Evolutionary conservation across 371 early-diverging fungal genomes (phyloP).

Genomic region (Mortierella sp.): DNA sequence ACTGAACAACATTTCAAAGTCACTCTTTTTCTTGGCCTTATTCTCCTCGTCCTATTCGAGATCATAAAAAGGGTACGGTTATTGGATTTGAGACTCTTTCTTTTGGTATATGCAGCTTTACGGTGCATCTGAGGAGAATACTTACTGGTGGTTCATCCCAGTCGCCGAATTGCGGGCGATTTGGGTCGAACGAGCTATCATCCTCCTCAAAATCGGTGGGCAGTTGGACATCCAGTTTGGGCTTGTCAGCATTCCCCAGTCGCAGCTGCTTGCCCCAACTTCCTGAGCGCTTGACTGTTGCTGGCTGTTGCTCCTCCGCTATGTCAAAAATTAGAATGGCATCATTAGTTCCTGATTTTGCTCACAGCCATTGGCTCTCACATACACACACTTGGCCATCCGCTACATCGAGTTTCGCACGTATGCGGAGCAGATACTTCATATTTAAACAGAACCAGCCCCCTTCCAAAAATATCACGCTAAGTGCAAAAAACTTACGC

Average conservation of each 20-base stretch:
- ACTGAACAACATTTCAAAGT: conserved; percentile 72
- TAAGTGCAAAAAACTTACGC: conserved; percentile 23
- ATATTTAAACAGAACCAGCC: conserved; percentile 10
- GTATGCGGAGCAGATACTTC: background rate
- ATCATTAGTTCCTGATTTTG: conserved; percentile 6
- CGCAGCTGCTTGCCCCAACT: conserved; percentile 58
- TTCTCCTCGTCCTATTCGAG: conserved; percentile 48
- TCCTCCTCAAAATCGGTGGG: conserved; percentile 54
- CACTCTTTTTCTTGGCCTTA: conserved; percentile 57
- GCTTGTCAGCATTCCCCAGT: conserved; percentile 53
- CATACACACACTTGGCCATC: background rate
- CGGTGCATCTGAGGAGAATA: background rate
- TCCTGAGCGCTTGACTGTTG: conserved; percentile 55
- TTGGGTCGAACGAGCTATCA: conserved; percentile 43
- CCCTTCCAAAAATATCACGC: background rate
- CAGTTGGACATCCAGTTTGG: conserved; percentile 46
- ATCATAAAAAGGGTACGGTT: background rate
- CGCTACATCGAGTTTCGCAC: background rate
- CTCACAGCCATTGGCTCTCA: background rate
- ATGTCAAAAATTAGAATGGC: conserved; percentile 4
- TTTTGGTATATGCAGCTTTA: background rate
- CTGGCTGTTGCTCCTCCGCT: conserved; percentile 40
- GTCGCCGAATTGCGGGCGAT: conserved; percentile 56
- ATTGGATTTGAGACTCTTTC: background rate
- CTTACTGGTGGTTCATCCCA: conserved; percentile 55